Evolutionary conservation across 2,329 filamentous ascomycete species (phyloP).

Genomic region (Trichoderma cornu-damae): DNA sequence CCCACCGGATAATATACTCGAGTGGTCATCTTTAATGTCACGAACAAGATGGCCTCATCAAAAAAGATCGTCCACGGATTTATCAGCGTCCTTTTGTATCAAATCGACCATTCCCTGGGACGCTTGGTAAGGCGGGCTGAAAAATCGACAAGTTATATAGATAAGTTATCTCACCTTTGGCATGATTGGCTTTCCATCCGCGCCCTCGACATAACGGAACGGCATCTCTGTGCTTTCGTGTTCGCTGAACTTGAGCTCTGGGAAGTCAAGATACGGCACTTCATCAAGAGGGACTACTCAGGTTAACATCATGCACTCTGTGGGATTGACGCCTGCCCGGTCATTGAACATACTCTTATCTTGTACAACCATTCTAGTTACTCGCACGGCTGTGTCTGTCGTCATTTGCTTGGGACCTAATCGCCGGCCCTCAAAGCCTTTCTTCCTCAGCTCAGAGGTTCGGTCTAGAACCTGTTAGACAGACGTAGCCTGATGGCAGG

Average conservation of each 20-base stretch:
- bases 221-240: slow-evolving; percentile 97
- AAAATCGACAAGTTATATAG: too few relatives aligned
- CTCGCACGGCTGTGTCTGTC: slow-evolving; percentile 91
- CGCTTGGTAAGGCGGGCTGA: slow-evolving; percentile 23
- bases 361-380: slow-evolving; percentile 84
- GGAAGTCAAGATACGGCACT: slow-evolving; percentile 79
- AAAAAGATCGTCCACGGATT: slow-evolving; percentile 81
- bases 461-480: slow-evolving; percentile 56
- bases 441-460: slow-evolving; percentile 90
- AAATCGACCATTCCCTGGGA: slow-evolving; percentile 85
- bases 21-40: not conserved
- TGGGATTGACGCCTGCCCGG: not conserved
- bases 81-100: slow-evolving; percentile 90
- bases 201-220: slow-evolving; percentile 83
- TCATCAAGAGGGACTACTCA: slow-evolving; percentile 65
- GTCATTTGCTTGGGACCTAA: slow-evolving; percentile 96
- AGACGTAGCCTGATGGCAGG: not conserved
- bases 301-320: slow-evolving; percentile 17
- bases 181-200: slow-evolving; percentile 79
- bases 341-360: slow-evolving; percentile 69
- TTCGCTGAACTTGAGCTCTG: slow-evolving; percentile 83
- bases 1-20: not conserved
- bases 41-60: slow-evolving; percentile 33
- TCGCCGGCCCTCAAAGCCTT: slow-evolving; percentile 82
- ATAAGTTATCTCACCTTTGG: slow-evolving; percentile 60